These are phyloP conservation scores for Eimeria falciformis DNA, from an alignment of 169 alveolate genomes.

Conservation along the genomic window DNA sequence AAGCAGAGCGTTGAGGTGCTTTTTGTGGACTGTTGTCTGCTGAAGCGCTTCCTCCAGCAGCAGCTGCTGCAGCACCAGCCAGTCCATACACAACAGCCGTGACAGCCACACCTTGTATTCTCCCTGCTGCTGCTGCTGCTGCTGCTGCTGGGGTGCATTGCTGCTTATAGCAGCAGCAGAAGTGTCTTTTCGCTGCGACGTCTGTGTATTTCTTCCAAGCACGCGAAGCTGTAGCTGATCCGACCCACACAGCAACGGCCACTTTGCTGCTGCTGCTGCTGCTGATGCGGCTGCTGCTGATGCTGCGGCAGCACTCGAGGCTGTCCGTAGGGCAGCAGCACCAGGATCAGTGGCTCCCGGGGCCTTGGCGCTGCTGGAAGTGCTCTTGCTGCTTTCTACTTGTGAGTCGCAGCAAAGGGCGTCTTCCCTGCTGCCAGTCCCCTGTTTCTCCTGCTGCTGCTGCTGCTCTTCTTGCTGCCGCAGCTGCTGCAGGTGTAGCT, in stretches of 20 bases:
- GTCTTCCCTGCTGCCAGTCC: background rate
- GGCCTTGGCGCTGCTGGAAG: conserved; percentile 9
- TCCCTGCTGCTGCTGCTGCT: conserved; percentile 32
- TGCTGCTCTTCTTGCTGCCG: conserved; percentile 46
- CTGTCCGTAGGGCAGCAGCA: conserved; percentile 15
- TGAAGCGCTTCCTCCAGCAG: conserved; percentile 42
- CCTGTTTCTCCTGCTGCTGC: background rate
- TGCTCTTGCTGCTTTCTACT: conserved; percentile 21
- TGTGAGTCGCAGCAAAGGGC: background rate
- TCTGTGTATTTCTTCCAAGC: background rate
- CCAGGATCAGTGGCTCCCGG: background rate
- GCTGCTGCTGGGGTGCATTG: conserved; percentile 44
- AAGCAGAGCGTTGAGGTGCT: background rate
- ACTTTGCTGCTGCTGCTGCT: conserved; percentile 43
- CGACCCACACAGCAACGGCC: conserved; percentile 40
- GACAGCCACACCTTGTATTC: conserved; percentile 54
- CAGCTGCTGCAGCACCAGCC: conserved; percentile 73
- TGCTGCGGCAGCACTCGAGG: conserved; percentile 23
- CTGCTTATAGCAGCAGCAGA: conserved; percentile 39
- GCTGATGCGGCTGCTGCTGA: conserved; percentile 38
- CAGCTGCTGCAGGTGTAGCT: conserved; percentile 55
- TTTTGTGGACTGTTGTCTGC: conserved; percentile 14
- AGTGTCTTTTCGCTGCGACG: background rate
- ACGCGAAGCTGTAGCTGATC: conserved; percentile 26
- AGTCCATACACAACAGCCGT: conserved; percentile 59